Percentiles rank a stretch among this genome's conserved stretches.
These are phyloP conservation scores for Tetracladium marchalianum DNA, from an alignment of 495 filamentous ascomycete species.

Conservation along the genomic window DNA sequence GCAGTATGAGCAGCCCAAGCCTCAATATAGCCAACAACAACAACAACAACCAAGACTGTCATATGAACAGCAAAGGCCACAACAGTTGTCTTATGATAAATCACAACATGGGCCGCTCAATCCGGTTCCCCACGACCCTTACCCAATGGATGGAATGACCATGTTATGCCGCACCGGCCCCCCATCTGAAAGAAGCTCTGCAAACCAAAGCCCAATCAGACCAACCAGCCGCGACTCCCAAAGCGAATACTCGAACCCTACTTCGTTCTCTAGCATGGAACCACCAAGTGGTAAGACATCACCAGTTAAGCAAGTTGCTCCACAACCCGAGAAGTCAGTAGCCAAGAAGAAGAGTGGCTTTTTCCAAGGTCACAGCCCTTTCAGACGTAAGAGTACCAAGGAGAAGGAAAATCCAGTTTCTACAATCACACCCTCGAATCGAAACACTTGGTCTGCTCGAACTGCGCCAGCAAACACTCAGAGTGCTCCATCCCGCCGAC, in stretches of 20 bases:
- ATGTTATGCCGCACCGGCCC: conserved; percentile 89
- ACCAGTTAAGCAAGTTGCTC: conserved; percentile 52
- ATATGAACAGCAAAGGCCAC: not conserved
- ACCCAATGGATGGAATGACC: conserved; percentile 95
- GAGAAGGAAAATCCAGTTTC: conserved; percentile 56
- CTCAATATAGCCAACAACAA: conserved; percentile 11
- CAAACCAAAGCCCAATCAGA: conserved; percentile 52
- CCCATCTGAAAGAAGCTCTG: conserved; percentile 76
- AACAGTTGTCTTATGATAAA: conserved; percentile 12
- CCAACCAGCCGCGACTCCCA: conserved; percentile 83
- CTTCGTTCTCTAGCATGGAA: conserved; percentile 81
- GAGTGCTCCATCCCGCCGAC: conserved; percentile 8
- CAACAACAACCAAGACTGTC: not conserved
- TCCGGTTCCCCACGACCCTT: conserved; percentile 80
- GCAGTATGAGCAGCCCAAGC: conserved; percentile 3
- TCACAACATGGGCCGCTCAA: conserved; percentile 34
- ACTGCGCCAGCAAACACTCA: conserved; percentile 8
- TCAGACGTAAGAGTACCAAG: conserved; percentile 82
- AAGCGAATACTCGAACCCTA: conserved; percentile 85
- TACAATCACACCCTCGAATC: conserved; percentile 28
- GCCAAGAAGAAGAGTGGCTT: conserved; percentile 80
- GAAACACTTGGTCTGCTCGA: conserved; percentile 52
- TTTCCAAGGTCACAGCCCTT: conserved; percentile 89
- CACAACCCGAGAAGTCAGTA: conserved; percentile 50
- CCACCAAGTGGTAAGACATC: conserved; percentile 56